These are phyloP conservation scores for Talaromyces proteolyticus DNA, from an alignment of 495 filamentous ascomycete species.

Conservation along the genomic window DNA sequence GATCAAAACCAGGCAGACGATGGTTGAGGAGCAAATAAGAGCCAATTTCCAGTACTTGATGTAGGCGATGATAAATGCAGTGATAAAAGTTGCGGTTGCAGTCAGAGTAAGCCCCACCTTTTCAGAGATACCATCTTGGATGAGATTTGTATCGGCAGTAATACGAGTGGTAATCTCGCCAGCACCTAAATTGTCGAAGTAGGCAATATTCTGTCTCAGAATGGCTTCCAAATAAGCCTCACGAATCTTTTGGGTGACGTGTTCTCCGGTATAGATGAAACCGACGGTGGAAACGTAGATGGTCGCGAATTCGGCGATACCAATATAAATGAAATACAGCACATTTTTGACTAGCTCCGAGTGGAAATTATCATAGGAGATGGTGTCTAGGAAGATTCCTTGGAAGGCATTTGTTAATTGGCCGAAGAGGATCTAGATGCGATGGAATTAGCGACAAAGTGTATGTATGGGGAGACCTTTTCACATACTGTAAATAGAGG, in stretches of 20 bases:
- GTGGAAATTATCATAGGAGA: conserved; percentile 50
- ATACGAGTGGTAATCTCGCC: conserved; percentile 92
- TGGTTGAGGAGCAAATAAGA: conserved; percentile 71
- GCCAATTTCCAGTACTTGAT: conserved; percentile 82
- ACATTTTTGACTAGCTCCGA: conserved; percentile 57
- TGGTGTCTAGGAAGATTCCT: conserved; percentile 44
- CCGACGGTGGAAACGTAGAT: conserved; percentile 79
- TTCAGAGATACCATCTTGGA: conserved; percentile 85
- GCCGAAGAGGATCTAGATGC: conserved; percentile 59
- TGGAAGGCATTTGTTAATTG: conserved; percentile 69
- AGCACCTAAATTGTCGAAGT: conserved; percentile 86
- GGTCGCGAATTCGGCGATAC: conserved; percentile 75
- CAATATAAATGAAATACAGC: conserved; percentile 88
- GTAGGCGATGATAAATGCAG: conserved; percentile 86
- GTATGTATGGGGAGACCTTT: neutral
- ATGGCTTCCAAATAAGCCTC: conserved; percentile 79
- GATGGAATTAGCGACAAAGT: conserved; percentile 4
- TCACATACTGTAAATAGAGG: conserved; percentile 75
- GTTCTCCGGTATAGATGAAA: conserved; percentile 92
- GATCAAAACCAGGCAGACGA: conserved; percentile 63
- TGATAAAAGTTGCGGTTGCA: conserved; percentile 71
- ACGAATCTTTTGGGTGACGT: conserved; percentile 78
- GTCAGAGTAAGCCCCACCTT: conserved; percentile 74
- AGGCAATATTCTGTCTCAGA: conserved; percentile 85
- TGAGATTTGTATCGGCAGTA: conserved; percentile 81